Conservation (phyloP, 192 early-diverging fungal genomes). For the Thamnidium elegans region DNA sequence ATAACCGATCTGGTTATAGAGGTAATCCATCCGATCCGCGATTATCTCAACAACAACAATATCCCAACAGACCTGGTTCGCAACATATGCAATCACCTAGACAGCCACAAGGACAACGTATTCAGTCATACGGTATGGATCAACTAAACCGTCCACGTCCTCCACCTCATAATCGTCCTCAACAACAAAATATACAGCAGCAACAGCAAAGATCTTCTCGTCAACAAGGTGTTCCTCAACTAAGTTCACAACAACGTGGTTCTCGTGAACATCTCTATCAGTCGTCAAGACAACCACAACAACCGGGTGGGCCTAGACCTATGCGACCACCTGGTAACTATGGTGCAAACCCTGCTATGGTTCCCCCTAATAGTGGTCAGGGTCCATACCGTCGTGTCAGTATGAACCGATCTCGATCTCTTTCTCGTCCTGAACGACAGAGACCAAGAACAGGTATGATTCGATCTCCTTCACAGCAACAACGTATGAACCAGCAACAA, state of each 20-base stretch:
- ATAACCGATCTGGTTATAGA: slow-evolving; percentile 12
- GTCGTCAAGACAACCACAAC: not conserved
- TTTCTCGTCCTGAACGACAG: slow-evolving; percentile 51
- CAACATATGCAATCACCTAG: not conserved
- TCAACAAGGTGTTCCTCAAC: not conserved
- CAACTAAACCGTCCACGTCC: slow-evolving; percentile 9
- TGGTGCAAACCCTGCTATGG: not conserved
- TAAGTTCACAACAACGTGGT: not conserved
- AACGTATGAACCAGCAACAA: slow-evolving; percentile 11
- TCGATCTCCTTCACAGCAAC: slow-evolving; percentile 36
- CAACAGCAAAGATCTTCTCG: not conserved
- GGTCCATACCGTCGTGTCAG: slow-evolving; percentile 25
- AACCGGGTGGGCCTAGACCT: not conserved
- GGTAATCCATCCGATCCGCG: slow-evolving; percentile 15
- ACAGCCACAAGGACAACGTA: not conserved
- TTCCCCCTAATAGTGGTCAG: not conserved
- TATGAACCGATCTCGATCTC: slow-evolving; percentile 38
- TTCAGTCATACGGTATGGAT: slow-evolving; percentile 12
- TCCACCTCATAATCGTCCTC: slow-evolving; percentile 7
- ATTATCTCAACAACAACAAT: not conserved
- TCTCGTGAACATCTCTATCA: not conserved
- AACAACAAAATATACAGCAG: too few species aligned
- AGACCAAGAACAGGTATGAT: slow-evolving; percentile 46
- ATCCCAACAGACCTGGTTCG: not conserved
- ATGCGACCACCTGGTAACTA: slow-evolving; percentile 23